Base-by-base conservation (phyloP, 1,284 basidiomycete species). In the Abortiporus biennis region DNA sequence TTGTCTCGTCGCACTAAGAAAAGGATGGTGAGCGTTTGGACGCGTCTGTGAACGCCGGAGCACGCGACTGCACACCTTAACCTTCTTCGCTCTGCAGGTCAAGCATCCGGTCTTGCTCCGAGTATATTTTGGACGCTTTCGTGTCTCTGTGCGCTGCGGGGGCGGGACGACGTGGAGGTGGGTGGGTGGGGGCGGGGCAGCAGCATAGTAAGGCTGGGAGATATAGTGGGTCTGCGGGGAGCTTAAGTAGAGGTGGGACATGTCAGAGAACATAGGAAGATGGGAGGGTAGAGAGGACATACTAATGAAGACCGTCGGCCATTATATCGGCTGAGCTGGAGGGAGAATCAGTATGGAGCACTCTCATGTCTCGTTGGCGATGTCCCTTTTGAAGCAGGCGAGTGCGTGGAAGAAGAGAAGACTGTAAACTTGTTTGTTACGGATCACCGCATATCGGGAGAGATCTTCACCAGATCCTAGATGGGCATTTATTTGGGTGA, bases 61-160 rank as follows among this genome's bases (percentile, higher is more conserved):
- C n/a, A n/a, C n/a, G n/a, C 36, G 37, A 58, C 27, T 24, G 47
- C 72, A 42, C 48, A 87, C 86, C 76, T 90, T 90, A 55, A 90
- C 85, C 73, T 90, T 90, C 70, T 90, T 90, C 49, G 78, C 75
- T 54, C 86, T 76, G 69, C 86, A 90, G 22, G 86, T 90, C 56
- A 90, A 63, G 56, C 86, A 90, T 16, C 86, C 86, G 1, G 85
- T 87, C 65, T 90, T 90, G 66, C 84, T 87, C 52, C 86, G 76
- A 48, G 86, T 89, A 55, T 89, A 90, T 67, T 90, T 90, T 39
- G 85, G 86, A 36, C 86, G 81, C 61, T 87, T 88, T 47, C 85
- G 74, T 54, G 79, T 75, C 44, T 80, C 79, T 38, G 59, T 65
- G 20, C 63, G 53, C 33, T 36, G 44, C 17, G 40, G 8, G 17